A percentile compares a stretch with the other conserved stretches of the same genome.
Conservation (phyloP, 139 green algal species). For the Chlamydomonas applanata region DNA sequence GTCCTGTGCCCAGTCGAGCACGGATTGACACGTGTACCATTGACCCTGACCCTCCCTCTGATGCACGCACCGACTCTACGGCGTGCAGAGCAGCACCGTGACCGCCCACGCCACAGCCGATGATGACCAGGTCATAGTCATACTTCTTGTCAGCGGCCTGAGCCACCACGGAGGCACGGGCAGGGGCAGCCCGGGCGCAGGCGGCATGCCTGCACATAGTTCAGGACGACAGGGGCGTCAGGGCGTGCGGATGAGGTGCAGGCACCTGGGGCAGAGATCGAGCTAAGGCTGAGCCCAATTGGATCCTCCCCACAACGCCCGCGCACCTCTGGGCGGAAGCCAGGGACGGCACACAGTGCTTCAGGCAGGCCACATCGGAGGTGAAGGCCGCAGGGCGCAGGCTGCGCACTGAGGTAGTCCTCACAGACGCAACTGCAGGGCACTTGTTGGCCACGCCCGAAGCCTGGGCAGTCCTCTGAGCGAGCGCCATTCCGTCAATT, state of each 20-base stretch:
- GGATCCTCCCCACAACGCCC: too few relatives aligned
- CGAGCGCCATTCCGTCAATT: too few relatives aligned
- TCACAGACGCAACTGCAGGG: too few relatives aligned
- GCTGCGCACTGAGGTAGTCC: too few relatives aligned
- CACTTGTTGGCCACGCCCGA: too few relatives aligned
- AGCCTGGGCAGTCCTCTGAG: too few relatives aligned
- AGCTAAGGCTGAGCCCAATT: background rate
- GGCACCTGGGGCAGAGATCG: background rate
- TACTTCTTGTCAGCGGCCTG: slow-evolving; percentile 57
- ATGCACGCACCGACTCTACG: slow-evolving; percentile 79
- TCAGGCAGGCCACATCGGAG: too few relatives aligned
- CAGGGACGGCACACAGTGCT: too few relatives aligned
- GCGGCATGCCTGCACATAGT: background rate
- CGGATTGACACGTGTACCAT: background rate
- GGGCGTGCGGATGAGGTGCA: slow-evolving; percentile 6
- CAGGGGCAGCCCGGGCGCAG: too few relatives aligned
- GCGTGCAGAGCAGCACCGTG: slow-evolving; percentile 97
- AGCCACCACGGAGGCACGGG: slow-evolving; percentile 28
- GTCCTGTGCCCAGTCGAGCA: background rate
- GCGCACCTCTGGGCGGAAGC: too few relatives aligned
- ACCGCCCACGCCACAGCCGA: slow-evolving; percentile 95
- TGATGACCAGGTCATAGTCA: slow-evolving; percentile 99
- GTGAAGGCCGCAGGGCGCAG: too few relatives aligned
- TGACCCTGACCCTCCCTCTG: background rate
- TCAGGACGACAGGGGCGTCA: background rate